Evolutionary conservation across 1,284 basidiomycete species (phyloP).

Genomic region (Cryptococcus sp.): DNA sequence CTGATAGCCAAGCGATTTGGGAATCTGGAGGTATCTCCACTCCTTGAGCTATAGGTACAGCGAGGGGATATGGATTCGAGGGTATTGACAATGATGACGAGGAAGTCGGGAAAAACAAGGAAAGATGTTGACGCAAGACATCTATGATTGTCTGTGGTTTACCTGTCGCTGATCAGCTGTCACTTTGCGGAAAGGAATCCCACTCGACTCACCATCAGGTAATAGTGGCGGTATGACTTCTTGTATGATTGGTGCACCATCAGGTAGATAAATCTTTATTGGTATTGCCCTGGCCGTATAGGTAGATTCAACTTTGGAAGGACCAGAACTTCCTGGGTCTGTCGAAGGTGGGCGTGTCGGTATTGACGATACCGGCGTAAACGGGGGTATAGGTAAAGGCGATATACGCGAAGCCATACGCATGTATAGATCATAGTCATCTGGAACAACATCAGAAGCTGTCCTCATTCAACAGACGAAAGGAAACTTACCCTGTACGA

Average conservation of each 20-base stretch:
- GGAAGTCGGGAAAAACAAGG: constrained; percentile 49
- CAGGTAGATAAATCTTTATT: constrained; percentile 82
- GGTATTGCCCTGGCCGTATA: constrained; percentile 82
- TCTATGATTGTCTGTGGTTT: constrained; percentile 48
- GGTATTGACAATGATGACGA: neutral
- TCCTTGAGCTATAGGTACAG: constrained; percentile 72
- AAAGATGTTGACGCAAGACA: constrained; percentile 46
- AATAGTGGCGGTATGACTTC: constrained; percentile 73
- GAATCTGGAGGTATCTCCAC: constrained; percentile 78
- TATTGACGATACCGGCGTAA: constrained; percentile 49
- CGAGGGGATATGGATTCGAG: constrained; percentile 40
- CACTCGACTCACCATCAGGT: constrained; percentile 22
- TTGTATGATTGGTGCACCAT: constrained; percentile 78
- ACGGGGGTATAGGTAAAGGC: constrained; percentile 56
- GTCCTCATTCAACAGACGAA: neutral
- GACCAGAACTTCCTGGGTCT: constrained; percentile 58
- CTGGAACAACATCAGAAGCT: constrained; percentile 47
- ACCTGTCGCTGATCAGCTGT: constrained; percentile 26
- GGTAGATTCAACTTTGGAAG: constrained; percentile 51
- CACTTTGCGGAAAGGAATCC: neutral
- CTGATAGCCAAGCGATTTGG: constrained; percentile 88
- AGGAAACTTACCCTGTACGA: constrained; percentile 67
- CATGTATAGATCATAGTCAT: constrained; percentile 93
- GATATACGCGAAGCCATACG: constrained; percentile 78
- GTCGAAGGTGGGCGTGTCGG: constrained; percentile 64